Conservation (phyloP, 2,329 filamentous ascomycete genomes). For the Aureobasidium vineae region DNA sequence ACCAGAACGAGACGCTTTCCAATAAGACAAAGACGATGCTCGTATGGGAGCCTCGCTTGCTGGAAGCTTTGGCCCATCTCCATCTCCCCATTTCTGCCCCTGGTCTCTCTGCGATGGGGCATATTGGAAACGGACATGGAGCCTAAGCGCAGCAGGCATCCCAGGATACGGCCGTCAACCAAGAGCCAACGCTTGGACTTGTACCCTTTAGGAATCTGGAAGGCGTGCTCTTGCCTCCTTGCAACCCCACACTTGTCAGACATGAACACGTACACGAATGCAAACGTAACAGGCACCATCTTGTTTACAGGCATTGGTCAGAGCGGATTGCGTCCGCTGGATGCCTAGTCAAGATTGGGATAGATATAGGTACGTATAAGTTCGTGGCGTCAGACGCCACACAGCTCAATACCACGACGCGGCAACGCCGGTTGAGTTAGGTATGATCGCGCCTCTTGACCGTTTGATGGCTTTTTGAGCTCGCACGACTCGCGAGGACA, state of each 20-base stretch:
- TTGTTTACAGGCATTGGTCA: slow-evolving; percentile 9
- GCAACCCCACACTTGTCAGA: slow-evolving; percentile 9
- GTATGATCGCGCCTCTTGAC: slow-evolving; percentile 1
- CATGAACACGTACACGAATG: background rate
- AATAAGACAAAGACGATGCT: background rate
- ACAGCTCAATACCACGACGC: slow-evolving; percentile 5
- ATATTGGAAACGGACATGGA: background rate
- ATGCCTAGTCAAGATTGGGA: background rate
- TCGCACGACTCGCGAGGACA: slow-evolving; percentile 5
- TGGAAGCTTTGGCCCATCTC: background rate
- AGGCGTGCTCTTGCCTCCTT: slow-evolving; percentile 3
- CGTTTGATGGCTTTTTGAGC: background rate
- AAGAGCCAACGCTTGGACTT: slow-evolving; percentile 19
- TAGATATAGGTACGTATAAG: slow-evolving; percentile 18
- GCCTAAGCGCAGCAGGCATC: background rate
- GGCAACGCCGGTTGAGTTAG: slow-evolving; percentile 12
- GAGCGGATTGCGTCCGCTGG: slow-evolving; percentile 15
- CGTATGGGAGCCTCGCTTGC: background rate
- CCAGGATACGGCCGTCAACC: background rate
- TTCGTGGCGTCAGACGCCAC: slow-evolving; percentile 10
- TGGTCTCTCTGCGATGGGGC: slow-evolving; percentile 1
- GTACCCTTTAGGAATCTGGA: background rate
- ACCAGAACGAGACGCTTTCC: background rate
- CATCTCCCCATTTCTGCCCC: background rate
- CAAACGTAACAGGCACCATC: background rate